A percentile compares a stretch with the other conserved stretches of the same genome.
These are phyloP conservation scores for Ensete glaucum DNA, from an alignment of 176 grass and related monocot genomes.

Conservation along the genomic window DNA sequence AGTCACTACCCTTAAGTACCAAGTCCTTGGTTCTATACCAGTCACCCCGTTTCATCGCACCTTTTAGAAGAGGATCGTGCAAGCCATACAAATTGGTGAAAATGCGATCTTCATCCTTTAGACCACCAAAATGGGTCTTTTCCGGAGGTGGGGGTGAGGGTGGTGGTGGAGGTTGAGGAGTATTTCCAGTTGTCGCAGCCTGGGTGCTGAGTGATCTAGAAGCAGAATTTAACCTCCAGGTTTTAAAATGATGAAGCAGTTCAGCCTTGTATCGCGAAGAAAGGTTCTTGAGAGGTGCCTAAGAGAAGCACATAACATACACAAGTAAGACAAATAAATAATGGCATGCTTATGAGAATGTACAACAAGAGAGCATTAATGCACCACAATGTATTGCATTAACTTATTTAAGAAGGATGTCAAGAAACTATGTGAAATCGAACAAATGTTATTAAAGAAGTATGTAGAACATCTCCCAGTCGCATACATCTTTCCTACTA, in stretches of 20 bases:
- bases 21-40: constrained; percentile 3
- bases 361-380: too few relatives aligned
- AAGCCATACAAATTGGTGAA: background rate
- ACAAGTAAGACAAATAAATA: too few relatives aligned
- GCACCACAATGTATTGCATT: too few relatives aligned
- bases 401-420: too few relatives aligned
- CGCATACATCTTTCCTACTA: too few relatives aligned
- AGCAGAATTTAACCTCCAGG: background rate
- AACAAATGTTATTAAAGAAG: too few relatives aligned
- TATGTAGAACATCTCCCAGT: too few relatives aligned
- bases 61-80: background rate
- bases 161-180: background rate
- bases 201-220: background rate
- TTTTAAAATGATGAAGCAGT: background rate
- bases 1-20: constrained; percentile 12
- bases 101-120: background rate
- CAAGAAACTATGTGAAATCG: too few relatives aligned
- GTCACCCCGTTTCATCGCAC: constrained; percentile 1
- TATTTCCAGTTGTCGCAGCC: background rate
- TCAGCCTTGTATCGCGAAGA: background rate
- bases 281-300: background rate
- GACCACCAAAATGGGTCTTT: background rate
- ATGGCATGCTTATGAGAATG: too few relatives aligned
- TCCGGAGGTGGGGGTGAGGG: background rate
- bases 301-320: background rate